phyloP scores from a whole-genome alignment of 2,329 filamentous ascomycete species.

The Lasiodiplodia citricola region DNA sequence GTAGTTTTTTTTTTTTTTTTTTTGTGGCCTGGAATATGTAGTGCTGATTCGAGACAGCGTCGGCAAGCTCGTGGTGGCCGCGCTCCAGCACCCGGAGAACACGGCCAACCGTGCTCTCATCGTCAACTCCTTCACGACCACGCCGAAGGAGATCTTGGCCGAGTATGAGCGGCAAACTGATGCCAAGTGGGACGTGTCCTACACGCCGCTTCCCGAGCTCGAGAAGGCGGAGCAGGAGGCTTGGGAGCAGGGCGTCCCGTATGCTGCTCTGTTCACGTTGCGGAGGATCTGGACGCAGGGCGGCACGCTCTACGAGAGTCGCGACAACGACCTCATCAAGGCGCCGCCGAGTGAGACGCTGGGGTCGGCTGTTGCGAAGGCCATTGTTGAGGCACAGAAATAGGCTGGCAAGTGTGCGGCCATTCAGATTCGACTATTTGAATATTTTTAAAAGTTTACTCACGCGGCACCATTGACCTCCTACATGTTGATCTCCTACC shows the following conservation, averaged over 20 bases:
- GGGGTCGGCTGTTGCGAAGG: constrained; percentile 1
- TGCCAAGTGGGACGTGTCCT: constrained; percentile 59
- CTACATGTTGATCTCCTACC: too few relatives aligned
- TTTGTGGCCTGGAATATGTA: too few relatives aligned
- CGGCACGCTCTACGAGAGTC: constrained; percentile 67
- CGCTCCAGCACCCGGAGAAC: constrained; percentile 62
- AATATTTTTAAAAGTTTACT: background rate
- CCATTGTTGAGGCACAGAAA: constrained; percentile 4
- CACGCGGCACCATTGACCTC: too few relatives aligned
- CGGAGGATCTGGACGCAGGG: constrained; percentile 75
- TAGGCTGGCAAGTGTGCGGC: background rate
- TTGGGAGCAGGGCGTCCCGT: constrained; percentile 60
- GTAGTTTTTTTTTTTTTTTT: constrained; percentile 35
- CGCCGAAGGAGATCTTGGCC: constrained; percentile 65
- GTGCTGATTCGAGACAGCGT: constrained; percentile 54
- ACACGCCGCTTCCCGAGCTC: constrained; percentile 61
- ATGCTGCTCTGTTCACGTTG: constrained; percentile 64
- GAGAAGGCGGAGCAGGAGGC: constrained; percentile 62
- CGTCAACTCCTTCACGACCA: constrained; percentile 74
- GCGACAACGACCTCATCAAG: constrained; percentile 55
- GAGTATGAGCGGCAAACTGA: constrained; percentile 72
- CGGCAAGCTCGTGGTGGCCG: constrained; percentile 68
- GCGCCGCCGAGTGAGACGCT: constrained; percentile 8
- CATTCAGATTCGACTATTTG: background rate
- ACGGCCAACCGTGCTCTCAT: constrained; percentile 64